Evolutionary conservation across 352 stramenopile genomes (phyloP).

Genomic region (Globisporangium irregulare): DNA sequence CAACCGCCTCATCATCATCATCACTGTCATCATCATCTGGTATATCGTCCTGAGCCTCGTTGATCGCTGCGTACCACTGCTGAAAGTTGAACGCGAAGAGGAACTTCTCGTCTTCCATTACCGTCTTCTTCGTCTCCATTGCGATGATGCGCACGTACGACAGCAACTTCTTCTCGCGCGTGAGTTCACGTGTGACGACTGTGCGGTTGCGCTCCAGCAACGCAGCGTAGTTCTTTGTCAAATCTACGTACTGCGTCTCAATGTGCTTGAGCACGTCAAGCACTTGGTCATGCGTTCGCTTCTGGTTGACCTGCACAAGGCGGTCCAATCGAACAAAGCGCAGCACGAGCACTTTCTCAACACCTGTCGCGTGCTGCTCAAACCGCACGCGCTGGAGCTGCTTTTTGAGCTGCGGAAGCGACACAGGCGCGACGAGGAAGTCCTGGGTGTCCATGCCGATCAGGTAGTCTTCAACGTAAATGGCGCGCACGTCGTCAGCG

Average conservation of each 20-base stretch:
- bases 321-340: conserved; percentile 59
- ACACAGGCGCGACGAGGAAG: conserved; percentile 44
- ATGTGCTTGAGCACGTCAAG: conserved; percentile 48
- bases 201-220: conserved; percentile 38
- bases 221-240: conserved; percentile 37
- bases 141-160: conserved; percentile 51
- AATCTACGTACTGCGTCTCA: conserved; percentile 23
- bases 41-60: neutral
- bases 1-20: neutral
- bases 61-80: conserved; percentile 36
- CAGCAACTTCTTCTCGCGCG: conserved; percentile 63
- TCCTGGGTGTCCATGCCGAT: conserved; percentile 59
- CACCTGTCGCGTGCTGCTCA: conserved; percentile 4
- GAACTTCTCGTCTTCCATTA: conserved; percentile 46
- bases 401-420: conserved; percentile 42
- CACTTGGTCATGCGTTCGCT: conserved; percentile 41
- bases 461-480: conserved; percentile 93
- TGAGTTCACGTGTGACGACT: conserved; percentile 40
- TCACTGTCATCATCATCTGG: conserved; percentile 14
- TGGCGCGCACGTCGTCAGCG: conserved; percentile 73
- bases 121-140: conserved; percentile 24
- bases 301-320: conserved; percentile 32
- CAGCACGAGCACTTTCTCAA: conserved; percentile 35
- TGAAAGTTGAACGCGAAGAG: conserved; percentile 52
- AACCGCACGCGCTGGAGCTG: conserved; percentile 25